Evolutionary conservation across 371 early-diverging fungal genomes (phyloP), one percentile per base, ranked within the genome.

Genomic region (Lichtheimia corymbifera): DNA sequence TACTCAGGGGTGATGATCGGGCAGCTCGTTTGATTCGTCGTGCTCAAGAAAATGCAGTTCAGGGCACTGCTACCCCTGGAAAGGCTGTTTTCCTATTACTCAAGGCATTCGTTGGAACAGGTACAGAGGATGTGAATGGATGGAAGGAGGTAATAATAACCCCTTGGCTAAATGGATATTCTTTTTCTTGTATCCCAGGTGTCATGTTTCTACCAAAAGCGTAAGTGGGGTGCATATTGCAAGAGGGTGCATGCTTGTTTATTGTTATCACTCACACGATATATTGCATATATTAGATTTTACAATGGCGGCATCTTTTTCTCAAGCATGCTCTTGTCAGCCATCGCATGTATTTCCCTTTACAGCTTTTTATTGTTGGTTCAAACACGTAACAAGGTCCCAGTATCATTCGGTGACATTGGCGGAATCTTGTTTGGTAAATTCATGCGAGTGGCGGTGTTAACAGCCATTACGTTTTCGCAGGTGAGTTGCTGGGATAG

Each of bases 41-140:
- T 76, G 82, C 67, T 66, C 86, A 59, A 76, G 83, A 63, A 66
- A 82, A 70, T 73, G 83, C 82, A 2, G 80, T 88, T 35, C 86
- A 87, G 59, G 92, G 92, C n/a, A 91, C 90, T 11, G 84, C 87
- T 2, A 88, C 91, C 2, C 84, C 88, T 7, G 81, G 86, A 22
- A 92, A 92, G 69, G 90, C 91, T 9, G 91, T 92, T n/a, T 93
- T 93, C 66, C 76, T 94, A 74, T 73, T 93, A 20, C 68, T 93
- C 41, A 94, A 94, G 74, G 88, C 92, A 2, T 94, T 94, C 80
- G 88, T 94, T 53, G 95, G 93, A 44, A 94, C 91, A 20, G 81
- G 81, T 74, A 66, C 28, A 43, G 7, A 35, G 35, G 35, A 35
- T 35, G 35, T 6, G 35, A 28, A 35, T 35, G 35, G 35, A 35